Conservation (phyloP, 2,329 filamentous ascomycete species). For the Paraconiothyrium sp. region DNA sequence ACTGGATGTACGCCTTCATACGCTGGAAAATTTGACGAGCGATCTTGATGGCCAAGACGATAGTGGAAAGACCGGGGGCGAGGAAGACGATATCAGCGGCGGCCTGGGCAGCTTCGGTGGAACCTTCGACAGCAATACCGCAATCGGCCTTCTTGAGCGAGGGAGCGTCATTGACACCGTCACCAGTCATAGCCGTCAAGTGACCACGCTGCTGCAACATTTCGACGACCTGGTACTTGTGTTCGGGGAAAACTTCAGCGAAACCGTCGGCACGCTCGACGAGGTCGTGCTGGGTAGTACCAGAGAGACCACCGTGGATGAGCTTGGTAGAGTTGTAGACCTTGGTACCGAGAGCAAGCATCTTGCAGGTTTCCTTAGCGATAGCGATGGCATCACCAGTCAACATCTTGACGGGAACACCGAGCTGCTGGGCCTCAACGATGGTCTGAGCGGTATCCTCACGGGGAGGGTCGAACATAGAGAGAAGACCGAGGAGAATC, state of each 20-base stretch:
- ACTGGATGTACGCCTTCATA: conserved; percentile 81
- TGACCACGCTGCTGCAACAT: conserved; percentile 79
- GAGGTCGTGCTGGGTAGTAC: conserved; percentile 77
- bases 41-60: conserved; percentile 77
- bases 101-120: conserved; percentile 76
- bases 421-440: conserved; percentile 77
- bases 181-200: conserved; percentile 79
- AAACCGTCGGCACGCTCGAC: conserved; percentile 79
- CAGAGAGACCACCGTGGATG: conserved; percentile 78
- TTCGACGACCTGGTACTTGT: conserved; percentile 80
- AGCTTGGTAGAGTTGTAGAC: conserved; percentile 83
- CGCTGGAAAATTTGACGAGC: conserved; percentile 80
- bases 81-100: conserved; percentile 80
- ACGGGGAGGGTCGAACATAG: conserved; percentile 82
- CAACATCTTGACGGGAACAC: conserved; percentile 82
- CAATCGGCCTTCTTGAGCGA: conserved; percentile 79
- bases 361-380: conserved; percentile 84
- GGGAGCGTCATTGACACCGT: conserved; percentile 78
- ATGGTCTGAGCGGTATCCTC: conserved; percentile 83
- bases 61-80: conserved; percentile 75
- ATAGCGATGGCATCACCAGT: conserved; percentile 83
- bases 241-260: conserved; percentile 78
- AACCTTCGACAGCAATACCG: conserved; percentile 77
- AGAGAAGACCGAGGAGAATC: conserved; percentile 79
- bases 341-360: conserved; percentile 80